Conservation (phyloP, 2,329 filamentous ascomycete genomes). For the Monosporascus sp. region DNA sequence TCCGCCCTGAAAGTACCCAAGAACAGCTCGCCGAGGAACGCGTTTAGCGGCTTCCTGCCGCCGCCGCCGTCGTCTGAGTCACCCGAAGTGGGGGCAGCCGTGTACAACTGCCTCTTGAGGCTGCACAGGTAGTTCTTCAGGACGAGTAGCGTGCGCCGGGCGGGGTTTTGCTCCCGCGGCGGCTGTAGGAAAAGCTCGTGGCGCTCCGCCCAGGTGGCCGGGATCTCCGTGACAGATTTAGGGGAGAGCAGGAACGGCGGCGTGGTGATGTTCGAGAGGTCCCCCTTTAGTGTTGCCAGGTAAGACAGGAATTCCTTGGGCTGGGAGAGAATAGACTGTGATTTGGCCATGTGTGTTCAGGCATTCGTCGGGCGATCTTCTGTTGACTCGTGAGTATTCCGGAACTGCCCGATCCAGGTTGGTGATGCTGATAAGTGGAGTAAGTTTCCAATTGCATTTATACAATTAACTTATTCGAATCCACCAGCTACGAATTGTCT, state of each 20-base stretch:
- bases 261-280: constrained; percentile 50
- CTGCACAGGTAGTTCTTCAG: constrained; percentile 43
- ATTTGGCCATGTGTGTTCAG: constrained; percentile 8
- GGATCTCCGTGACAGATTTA: constrained; percentile 50
- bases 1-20: constrained; percentile 26
- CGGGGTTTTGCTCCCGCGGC: constrained; percentile 31
- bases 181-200: constrained; percentile 42
- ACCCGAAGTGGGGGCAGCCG: neutral
- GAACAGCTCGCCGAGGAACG: constrained; percentile 43
- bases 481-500: too few species aligned
- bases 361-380: too few species aligned
- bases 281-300: constrained; percentile 49
- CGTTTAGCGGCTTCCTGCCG: constrained; percentile 45
- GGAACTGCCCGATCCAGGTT: too few species aligned
- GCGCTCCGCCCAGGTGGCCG: constrained; percentile 52
- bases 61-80: constrained; percentile 29
- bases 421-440: too few species aligned
- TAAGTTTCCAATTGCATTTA: too few species aligned
- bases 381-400: too few species aligned
- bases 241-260: constrained; percentile 50
- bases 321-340: constrained; percentile 21
- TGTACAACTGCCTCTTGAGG: constrained; percentile 40
- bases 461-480: too few species aligned
- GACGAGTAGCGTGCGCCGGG: constrained; percentile 36
- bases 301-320: constrained; percentile 33